phyloP scores from a whole-genome alignment of 2,329 filamentous ascomycete species.

The Botrytis deweyae region DNA sequence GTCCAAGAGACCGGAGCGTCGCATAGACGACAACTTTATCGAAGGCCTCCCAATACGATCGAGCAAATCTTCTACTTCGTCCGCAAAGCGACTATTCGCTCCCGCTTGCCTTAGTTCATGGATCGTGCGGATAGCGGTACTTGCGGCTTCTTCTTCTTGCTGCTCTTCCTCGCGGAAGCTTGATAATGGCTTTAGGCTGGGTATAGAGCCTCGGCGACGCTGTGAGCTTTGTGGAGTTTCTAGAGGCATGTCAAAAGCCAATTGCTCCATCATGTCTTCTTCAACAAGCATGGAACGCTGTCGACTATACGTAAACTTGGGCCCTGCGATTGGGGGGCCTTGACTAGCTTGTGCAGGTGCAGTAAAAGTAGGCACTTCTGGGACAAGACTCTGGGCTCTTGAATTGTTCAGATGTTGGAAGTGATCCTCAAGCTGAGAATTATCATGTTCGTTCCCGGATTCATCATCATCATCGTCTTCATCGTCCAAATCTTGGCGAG shows the following conservation, averaged over 20 bases:
- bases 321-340: slow-evolving; percentile 34
- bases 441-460: slow-evolving; percentile 19
- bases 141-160: slow-evolving; percentile 31
- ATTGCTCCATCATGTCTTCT: slow-evolving; percentile 36
- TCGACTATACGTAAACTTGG: slow-evolving; percentile 39
- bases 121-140: slow-evolving; percentile 56
- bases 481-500: slow-evolving; percentile 22
- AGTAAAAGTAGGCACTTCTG: slow-evolving; percentile 20
- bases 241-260: slow-evolving; percentile 36
- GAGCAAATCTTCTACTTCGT: slow-evolving; percentile 64
- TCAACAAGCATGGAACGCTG: slow-evolving; percentile 41
- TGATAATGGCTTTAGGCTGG: slow-evolving; percentile 32
- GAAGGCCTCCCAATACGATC: slow-evolving; percentile 57
- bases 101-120: slow-evolving; percentile 66
- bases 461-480: slow-evolving; percentile 23
- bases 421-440: slow-evolving; percentile 19
- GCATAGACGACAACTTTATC: slow-evolving; percentile 49
- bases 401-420: slow-evolving; percentile 12
- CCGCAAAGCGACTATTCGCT: slow-evolving; percentile 63
- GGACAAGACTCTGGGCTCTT: slow-evolving; percentile 27
- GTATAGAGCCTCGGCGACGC: slow-evolving; percentile 34
- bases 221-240: slow-evolving; percentile 25
- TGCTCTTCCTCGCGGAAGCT: slow-evolving; percentile 38
- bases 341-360: slow-evolving; percentile 30
- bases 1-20: slow-evolving; percentile 60